Conservation (phyloP, 78 protist species). For the Polysphondylium violaceum region DNA sequence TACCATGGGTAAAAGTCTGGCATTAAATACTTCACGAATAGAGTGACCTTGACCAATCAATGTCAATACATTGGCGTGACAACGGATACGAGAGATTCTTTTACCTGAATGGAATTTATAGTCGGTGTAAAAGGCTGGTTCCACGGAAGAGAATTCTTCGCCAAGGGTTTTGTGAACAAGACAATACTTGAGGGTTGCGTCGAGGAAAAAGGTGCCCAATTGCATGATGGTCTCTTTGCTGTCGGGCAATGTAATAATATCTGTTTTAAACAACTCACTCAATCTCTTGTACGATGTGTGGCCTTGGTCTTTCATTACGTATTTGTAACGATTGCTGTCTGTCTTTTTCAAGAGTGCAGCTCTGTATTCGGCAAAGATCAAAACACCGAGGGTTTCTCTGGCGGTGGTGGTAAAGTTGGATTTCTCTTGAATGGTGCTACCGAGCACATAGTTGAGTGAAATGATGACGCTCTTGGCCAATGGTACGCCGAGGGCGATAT, state of each 20-base stretch:
- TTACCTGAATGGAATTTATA: background rate
- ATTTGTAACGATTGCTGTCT: background rate
- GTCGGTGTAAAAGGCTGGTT: constrained; percentile 35
- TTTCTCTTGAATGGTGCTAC: background rate
- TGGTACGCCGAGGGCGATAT: background rate
- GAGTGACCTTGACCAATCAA: constrained; percentile 37
- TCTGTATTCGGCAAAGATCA: constrained; percentile 26
- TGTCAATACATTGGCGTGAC: constrained; percentile 3
- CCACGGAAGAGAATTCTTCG: background rate
- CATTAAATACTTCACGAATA: constrained; percentile 18
- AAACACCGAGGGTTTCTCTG: constrained; percentile 4
- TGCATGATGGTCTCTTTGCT: background rate
- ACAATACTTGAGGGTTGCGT: constrained; percentile 5
- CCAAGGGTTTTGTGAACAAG: constrained; percentile 7
- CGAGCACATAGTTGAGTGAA: background rate
- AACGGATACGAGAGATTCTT: background rate
- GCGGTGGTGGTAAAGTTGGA: background rate
- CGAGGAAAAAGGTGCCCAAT: background rate
- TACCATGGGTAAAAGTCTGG: constrained; percentile 66
- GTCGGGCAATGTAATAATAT: background rate
- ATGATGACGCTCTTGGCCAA: constrained; percentile 1
- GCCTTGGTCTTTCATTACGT: background rate
- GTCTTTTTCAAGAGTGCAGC: background rate
- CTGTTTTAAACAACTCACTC: background rate
- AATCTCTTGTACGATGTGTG: background rate